A percentile compares a stretch with the other conserved stretches of the same genome.
Evolutionary conservation across 768 basidiomycete genomes (phyloP).

Genomic region (Ramaria rubella): DNA sequence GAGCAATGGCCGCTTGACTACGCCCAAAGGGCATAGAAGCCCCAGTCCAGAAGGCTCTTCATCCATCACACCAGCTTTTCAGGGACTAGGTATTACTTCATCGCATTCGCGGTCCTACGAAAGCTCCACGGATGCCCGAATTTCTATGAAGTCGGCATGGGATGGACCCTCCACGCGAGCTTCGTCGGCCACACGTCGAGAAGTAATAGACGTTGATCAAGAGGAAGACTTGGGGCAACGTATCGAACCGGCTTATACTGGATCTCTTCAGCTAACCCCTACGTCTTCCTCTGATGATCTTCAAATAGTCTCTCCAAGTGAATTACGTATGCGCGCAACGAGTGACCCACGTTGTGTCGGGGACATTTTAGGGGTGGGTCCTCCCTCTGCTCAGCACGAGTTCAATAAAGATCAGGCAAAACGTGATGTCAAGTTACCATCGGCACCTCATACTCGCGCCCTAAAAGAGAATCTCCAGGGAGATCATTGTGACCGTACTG

Average conservation of each 20-base stretch:
- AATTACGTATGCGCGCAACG: neutral
- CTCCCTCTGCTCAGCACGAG: neutral
- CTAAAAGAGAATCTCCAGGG: neutral
- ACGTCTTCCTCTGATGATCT: conserved; percentile 7
- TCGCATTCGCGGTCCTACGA: too few relatives aligned
- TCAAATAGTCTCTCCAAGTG: neutral
- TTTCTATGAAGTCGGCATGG: neutral
- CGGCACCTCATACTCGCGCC: neutral
- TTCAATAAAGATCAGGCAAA: neutral
- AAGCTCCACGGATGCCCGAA: too few relatives aligned
- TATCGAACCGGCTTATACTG: neutral
- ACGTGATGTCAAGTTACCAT: neutral
- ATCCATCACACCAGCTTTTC: neutral
- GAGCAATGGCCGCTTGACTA: neutral
- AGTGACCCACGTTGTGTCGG: neutral
- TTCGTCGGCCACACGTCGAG: neutral
- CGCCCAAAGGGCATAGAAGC: neutral
- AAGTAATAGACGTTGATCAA: conserved; percentile 4
- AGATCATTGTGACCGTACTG: neutral
- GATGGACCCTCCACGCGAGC: neutral
- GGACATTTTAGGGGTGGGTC: neutral
- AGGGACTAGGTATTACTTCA: neutral
- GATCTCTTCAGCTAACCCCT: neutral
- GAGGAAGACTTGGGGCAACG: conserved; percentile 5
- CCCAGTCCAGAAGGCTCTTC: neutral